Conservation (phyloP, 2,329 filamentous ascomycete genomes). For the Trichophyton rubrum region DNA sequence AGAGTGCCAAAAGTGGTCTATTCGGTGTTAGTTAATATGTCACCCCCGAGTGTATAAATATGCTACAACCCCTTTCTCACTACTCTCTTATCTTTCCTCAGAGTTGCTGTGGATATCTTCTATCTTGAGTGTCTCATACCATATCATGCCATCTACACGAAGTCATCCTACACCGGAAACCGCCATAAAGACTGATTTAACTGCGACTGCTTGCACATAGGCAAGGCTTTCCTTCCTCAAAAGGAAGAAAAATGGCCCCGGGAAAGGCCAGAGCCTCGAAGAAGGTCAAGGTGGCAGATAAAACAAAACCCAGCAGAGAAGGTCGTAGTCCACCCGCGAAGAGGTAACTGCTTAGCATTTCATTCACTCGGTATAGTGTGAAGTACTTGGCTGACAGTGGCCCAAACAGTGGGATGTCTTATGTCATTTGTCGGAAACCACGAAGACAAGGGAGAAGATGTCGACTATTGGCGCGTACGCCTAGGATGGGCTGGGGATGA, state of each 20-base stretch:
- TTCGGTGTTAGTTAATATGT: neutral
- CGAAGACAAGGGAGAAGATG: conserved; percentile 6
- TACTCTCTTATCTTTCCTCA: neutral
- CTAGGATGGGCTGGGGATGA: conserved; percentile 12
- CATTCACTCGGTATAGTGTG: neutral
- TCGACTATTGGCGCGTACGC: conserved; percentile 10
- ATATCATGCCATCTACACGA: neutral
- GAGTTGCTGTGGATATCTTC: neutral
- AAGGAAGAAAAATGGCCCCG: neutral
- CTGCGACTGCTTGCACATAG: neutral
- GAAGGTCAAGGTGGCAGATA: neutral
- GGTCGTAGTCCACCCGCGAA: conserved; percentile 4
- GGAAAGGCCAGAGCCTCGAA: neutral
- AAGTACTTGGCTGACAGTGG: neutral
- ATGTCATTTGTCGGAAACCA: conserved; percentile 10
- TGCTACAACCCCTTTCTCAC: neutral
- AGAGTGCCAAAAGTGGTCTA: neutral
- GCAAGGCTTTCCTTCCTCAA: neutral
- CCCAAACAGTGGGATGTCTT: conserved; percentile 7
- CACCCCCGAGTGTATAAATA: neutral
- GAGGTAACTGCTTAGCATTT: conserved; percentile 3
- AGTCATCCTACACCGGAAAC: neutral
- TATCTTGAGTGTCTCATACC: neutral
- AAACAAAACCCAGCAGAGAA: neutral
- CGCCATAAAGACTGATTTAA: neutral